phyloP scores from a whole-genome alignment of 2,329 filamentous ascomycete species.

The Paraphoma chrysanthemicola region DNA sequence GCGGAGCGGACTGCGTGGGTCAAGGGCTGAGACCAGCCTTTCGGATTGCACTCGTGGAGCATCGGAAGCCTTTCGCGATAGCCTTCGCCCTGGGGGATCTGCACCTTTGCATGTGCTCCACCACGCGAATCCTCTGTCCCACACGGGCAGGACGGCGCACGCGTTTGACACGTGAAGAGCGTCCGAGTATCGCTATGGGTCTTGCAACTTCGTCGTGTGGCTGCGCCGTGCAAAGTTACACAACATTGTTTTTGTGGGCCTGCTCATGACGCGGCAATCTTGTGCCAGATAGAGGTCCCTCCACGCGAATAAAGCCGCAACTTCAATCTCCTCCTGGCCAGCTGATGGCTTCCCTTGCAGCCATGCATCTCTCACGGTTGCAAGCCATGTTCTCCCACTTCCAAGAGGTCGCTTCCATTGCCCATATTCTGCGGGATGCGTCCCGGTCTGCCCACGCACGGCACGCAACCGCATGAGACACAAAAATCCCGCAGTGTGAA shows the following conservation, averaged over 20 bases:
- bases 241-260: not conserved
- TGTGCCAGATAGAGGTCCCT: slow-evolving; percentile 14
- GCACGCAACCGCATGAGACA: not conserved
- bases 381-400: not conserved
- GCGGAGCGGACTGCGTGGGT: slow-evolving; percentile 19
- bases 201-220: not conserved
- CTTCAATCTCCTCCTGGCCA: slow-evolving; percentile 10
- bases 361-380: not conserved
- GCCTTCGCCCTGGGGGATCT: slow-evolving; percentile 11
- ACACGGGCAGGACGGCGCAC: not conserved
- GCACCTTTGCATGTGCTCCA: slow-evolving; percentile 9
- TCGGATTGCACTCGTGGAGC: not conserved
- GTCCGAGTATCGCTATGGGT: not conserved
- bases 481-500: not conserved
- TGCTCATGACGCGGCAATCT: slow-evolving; percentile 2
- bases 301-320: slow-evolving; percentile 11
- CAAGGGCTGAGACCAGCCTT: slow-evolving; percentile 2
- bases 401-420: not conserved
- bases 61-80: slow-evolving; percentile 1
- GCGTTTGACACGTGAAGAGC: not conserved
- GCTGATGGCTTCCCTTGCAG: not conserved
- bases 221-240: not conserved
- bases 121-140: slow-evolving; percentile 2
- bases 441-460: not conserved
- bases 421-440: not conserved